Evolutionary conservation across 2,329 filamentous ascomycete genomes (phyloP), one percentile per base, ranked within the genome.

Genomic region (Parastagonospora nodorum): DNA sequence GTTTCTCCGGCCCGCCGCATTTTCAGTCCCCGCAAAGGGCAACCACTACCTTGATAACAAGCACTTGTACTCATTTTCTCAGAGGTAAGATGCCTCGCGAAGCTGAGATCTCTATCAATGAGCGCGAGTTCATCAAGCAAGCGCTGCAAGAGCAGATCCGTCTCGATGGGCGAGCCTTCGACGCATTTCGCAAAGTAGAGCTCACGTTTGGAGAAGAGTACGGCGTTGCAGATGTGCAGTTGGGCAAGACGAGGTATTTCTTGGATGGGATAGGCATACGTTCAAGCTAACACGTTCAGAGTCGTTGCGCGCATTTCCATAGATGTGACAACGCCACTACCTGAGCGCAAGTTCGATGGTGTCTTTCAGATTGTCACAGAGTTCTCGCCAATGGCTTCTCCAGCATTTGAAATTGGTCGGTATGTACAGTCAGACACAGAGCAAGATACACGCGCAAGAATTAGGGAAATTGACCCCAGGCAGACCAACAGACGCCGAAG

Each of bases 331-430:
- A 86, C 89, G 33, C 93, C 94, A 37, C 90, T 88, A 69, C 76
- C 88, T 45, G 93, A 97, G 76, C 88, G 93, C 57, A 93, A 92
- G 52, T 96, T 96, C 71, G 94, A 97, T 73, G 94, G 94, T 72
- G 84, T 96, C 74, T 97, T 97, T 79, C 92, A 87, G 63, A 97
- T 97, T 70, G 84, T 87, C 46, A 89, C 92, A 48, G 94, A 97
- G 73, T 85, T 99, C 65, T 91, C 89, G 56, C 91, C 93, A 42
- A 95, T 97, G 87, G 88, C 90, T 27, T 92, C 91, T 40, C 92
- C 94, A 11, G 87, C 89, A 30, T 96, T 96, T 75, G 92, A 97
- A 74, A 84, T 89, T 61, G 90, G 89, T 73, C 84, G 85, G 84
- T 87, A 80, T 51, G 78, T 50, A 11, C 0, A 16, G 4, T 4